A percentile compares a stretch with the other conserved stretches of the same genome.
Conservation (phyloP, 768 basidiomycete species). For the Boletales sp. region DNA sequence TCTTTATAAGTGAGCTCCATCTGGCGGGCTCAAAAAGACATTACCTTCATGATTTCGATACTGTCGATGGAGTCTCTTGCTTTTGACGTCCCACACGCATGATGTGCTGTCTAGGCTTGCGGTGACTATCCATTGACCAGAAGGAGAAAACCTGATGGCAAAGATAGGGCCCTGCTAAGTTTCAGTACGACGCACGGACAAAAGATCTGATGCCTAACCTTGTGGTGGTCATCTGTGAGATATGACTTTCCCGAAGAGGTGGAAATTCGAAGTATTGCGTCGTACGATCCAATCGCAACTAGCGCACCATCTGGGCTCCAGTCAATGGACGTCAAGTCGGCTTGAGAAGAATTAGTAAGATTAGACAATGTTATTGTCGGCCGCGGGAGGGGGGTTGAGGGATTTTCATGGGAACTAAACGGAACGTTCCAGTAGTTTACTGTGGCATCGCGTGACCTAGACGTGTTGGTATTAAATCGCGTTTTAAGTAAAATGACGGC, state of each 20-base stretch:
- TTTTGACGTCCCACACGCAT: conserved; percentile 74
- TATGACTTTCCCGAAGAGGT: conserved; percentile 59
- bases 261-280: conserved; percentile 66
- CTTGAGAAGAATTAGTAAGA: conserved; percentile 43
- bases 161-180: conserved; percentile 71
- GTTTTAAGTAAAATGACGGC: not conserved
- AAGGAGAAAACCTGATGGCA: conserved; percentile 69
- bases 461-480: conserved; percentile 2
- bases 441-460: conserved; percentile 72
- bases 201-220: conserved; percentile 40
- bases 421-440: conserved; percentile 73
- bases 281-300: conserved; percentile 76
- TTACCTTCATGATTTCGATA: conserved; percentile 65
- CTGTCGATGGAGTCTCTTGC: conserved; percentile 57
- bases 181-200: conserved; percentile 14
- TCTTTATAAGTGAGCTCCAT: conserved; percentile 4
- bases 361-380: conserved; percentile 47
- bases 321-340: conserved; percentile 71
- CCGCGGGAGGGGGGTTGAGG: conserved; percentile 18
- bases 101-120: conserved; percentile 76
- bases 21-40: conserved; percentile 3
- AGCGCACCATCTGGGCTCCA: conserved; percentile 75
- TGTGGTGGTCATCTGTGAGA: conserved; percentile 59
- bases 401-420: conserved; percentile 26
- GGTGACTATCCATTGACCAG: conserved; percentile 68